phyloP scores from a whole-genome alignment of 805 yeast species.

The Cyberlindnera xylosilytica region DNA sequence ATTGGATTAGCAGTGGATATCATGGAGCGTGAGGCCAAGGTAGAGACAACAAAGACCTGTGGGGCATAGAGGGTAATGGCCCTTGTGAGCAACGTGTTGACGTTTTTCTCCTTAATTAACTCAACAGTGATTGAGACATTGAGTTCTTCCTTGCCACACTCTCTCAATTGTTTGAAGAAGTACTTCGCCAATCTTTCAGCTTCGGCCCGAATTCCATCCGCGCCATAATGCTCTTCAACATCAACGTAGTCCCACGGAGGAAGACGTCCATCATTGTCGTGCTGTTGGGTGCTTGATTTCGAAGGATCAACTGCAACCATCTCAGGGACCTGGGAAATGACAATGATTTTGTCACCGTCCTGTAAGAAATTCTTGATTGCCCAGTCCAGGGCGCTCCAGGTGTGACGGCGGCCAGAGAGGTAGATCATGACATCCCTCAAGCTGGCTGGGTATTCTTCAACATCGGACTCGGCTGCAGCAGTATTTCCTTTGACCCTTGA shows the following conservation, averaged over 20 bases:
- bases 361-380: conserved; percentile 16
- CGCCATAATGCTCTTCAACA: conserved; percentile 14
- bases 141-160: conserved; percentile 11
- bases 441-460: conserved; percentile 14
- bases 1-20: conserved; percentile 2
- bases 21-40: conserved; percentile 14
- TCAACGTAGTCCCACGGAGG: conserved; percentile 13
- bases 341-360: conserved; percentile 26
- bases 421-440: conserved; percentile 23
- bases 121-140: conserved; percentile 24
- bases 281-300: conserved; percentile 1
- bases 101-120: conserved; percentile 20
- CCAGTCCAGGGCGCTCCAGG: conserved; percentile 28
- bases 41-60: conserved; percentile 19
- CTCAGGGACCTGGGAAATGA: conserved; percentile 22
- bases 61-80: conserved; percentile 21
- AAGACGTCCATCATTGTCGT: neutral
- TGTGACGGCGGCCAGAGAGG: conserved; percentile 22
- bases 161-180: conserved; percentile 14
- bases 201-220: conserved; percentile 13
- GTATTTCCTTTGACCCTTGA: neutral
- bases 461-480: neutral
- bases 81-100: conserved; percentile 15
- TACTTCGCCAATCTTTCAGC: conserved; percentile 17
- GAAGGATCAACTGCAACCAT: conserved; percentile 10